phyloP scores from a whole-genome alignment of 2,329 filamentous ascomycete species.

The Cryphonectria carpinicola region DNA sequence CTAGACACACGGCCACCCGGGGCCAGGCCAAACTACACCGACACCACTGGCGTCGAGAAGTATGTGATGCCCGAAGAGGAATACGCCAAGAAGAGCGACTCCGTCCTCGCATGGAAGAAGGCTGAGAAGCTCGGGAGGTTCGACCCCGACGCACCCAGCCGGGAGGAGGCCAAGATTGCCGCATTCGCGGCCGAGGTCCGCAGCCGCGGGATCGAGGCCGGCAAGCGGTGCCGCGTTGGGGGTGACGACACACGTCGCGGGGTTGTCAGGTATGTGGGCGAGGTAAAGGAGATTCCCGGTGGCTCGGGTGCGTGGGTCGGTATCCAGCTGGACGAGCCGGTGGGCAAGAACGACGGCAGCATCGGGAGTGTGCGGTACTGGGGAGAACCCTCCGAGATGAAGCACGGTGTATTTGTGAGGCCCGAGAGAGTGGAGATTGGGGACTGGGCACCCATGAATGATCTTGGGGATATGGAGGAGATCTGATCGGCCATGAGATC shows the following conservation, averaged over 20 bases:
- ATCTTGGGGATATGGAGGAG: slow-evolving; percentile 79
- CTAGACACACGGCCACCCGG: slow-evolving; percentile 77
- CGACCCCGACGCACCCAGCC: slow-evolving; percentile 78
- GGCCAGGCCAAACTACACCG: slow-evolving; percentile 78
- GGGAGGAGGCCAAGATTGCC: slow-evolving; percentile 72
- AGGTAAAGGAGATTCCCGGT: slow-evolving; percentile 73
- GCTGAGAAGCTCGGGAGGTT: slow-evolving; percentile 95
- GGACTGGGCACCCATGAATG: slow-evolving; percentile 71
- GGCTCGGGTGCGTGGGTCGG: slow-evolving; percentile 72
- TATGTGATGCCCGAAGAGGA: slow-evolving; percentile 85
- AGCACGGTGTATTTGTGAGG: slow-evolving; percentile 78
- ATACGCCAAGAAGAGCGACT: slow-evolving; percentile 85
- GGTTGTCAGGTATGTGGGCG: slow-evolving; percentile 71
- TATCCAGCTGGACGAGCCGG: slow-evolving; percentile 76
- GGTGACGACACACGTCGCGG: slow-evolving; percentile 72
- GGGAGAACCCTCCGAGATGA: slow-evolving; percentile 63
- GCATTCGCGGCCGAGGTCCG: slow-evolving; percentile 72
- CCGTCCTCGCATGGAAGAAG: slow-evolving; percentile 94
- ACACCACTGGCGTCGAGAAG: slow-evolving; percentile 82
- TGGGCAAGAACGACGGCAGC: slow-evolving; percentile 80
- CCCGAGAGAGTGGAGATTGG: slow-evolving; percentile 79
- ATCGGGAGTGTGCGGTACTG: slow-evolving; percentile 69
- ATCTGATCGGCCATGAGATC: slow-evolving; percentile 50
- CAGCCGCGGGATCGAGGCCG: slow-evolving; percentile 67
- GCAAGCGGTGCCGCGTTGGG: slow-evolving; percentile 67